Conservation (phyloP, 2,329 filamentous ascomycete species). For the Fusarium pininemorale region DNA sequence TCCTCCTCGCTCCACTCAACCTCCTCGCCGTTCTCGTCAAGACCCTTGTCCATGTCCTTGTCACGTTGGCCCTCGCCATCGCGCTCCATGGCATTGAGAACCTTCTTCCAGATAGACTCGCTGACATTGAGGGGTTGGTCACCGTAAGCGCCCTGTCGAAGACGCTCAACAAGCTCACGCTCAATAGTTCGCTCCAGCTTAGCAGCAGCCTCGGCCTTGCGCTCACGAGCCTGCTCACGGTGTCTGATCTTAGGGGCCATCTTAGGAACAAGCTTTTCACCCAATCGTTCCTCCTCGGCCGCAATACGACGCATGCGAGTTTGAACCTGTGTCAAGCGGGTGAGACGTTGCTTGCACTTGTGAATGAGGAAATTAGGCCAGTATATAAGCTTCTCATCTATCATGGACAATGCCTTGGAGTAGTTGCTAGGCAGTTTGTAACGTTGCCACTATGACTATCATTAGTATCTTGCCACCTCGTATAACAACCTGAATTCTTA, state of each 20-base stretch:
- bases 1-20: slow-evolving; percentile 73
- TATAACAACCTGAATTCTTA: background rate
- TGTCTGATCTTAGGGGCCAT: slow-evolving; percentile 88
- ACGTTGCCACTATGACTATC: background rate
- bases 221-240: slow-evolving; percentile 78
- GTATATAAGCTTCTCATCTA: slow-evolving; percentile 69
- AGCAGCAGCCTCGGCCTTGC: slow-evolving; percentile 82
- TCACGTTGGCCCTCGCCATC: slow-evolving; percentile 85
- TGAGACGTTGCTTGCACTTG: slow-evolving; percentile 96
- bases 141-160: slow-evolving; percentile 93
- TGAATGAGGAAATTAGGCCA: slow-evolving; percentile 94
- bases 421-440: slow-evolving; percentile 81
- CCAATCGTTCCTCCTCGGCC: slow-evolving; percentile 87
- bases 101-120: slow-evolving; percentile 96
- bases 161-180: slow-evolving; percentile 88
- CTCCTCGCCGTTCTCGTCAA: slow-evolving; percentile 79
- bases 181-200: slow-evolving; percentile 98
- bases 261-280: slow-evolving; percentile 87
- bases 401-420: slow-evolving; percentile 73
- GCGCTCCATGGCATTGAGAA: slow-evolving; percentile 87
- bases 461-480: background rate
- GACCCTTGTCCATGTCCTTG: slow-evolving; percentile 87
- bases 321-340: slow-evolving; percentile 88
- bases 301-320: slow-evolving; percentile 82
- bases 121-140: slow-evolving; percentile 95